Percentiles rank a stretch among this genome's conserved stretches.
phyloP scores from a whole-genome alignment of 306 rosid species.

The Alnus rubra region DNA sequence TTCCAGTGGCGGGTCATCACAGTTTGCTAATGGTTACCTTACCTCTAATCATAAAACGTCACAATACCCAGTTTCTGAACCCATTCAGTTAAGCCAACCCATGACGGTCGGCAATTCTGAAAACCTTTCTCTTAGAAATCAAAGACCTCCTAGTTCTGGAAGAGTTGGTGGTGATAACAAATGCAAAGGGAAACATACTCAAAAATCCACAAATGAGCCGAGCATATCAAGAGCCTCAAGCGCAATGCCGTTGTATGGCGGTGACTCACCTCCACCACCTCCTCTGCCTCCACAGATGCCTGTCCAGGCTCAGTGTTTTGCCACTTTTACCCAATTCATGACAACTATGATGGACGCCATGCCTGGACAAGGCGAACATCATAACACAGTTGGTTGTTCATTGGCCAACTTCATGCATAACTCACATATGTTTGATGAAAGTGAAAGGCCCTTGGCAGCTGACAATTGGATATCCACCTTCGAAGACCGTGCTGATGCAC shows the following conservation, averaged over 20 bases:
- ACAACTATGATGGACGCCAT: no score
- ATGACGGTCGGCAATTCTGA: slow-evolving; percentile 36
- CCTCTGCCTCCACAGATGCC: no score
- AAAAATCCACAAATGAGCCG: slow-evolving; percentile 48
- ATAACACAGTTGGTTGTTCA: no score
- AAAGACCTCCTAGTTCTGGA: slow-evolving; percentile 45
- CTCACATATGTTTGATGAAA: no score
- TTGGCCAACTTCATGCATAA: no score
- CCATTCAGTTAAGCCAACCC: slow-evolving; percentile 32
- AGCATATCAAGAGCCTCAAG: slow-evolving; percentile 36
- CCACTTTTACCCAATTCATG: no score
- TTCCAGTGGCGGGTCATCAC: slow-evolving; percentile 51
- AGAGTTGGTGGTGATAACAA: slow-evolving; percentile 54
- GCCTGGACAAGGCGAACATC: no score
- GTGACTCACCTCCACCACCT: no score
- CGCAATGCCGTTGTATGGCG: slow-evolving; percentile 22
- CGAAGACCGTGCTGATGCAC: no score
- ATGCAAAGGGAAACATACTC: slow-evolving; percentile 26
- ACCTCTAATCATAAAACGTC: slow-evolving; percentile 37
- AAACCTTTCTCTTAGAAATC: slow-evolving; percentile 41
- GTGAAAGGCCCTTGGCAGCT: no score
- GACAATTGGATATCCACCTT: no score
- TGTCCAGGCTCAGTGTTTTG: no score
- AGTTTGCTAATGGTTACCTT: slow-evolving; percentile 32
- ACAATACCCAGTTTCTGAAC: slow-evolving; percentile 41